Base-by-base conservation (phyloP, 2,329 filamentous ascomycete species). In the Penicillium sp. region DNA sequence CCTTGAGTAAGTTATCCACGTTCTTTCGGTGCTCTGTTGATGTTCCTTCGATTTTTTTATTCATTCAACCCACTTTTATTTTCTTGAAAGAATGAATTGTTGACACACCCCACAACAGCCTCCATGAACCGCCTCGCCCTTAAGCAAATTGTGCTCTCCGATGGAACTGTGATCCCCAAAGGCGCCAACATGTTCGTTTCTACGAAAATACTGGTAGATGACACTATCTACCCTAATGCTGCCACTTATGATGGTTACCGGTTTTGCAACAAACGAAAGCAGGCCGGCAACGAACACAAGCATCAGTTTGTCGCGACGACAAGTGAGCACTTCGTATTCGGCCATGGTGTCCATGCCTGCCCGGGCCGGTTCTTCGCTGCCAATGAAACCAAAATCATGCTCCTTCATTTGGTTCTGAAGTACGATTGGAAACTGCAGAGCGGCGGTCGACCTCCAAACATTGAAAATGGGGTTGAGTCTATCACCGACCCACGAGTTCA, bases 351-450 rank as follows among this genome's bases (percentile, higher is more conserved):
- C 29, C 68, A 73, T 42, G 68, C 73, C 15, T 75, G 83, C 47
- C 80, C 82, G 0, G 83, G 83, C 0, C 76, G 83, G 0, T 85
- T 85, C 72, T 84, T 85, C 57, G 82, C 82, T 0, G 77, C 81
- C 0, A 77, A 83, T 56, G 82, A 84, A 66, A 71, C 83, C 15
- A 86, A 86, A 67, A 81, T 85, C 66, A 73, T 84, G 15, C 64
- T 84, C 35, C 74, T 80, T 1, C 77, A 83, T 53, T 65, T 85
- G 21, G 62, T 84, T 1, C 67, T 80, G 36, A 81, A 83, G 58
- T 85, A 83, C 63, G 82, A 85, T 27, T 70, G 83, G 56, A 78
- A 79, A 61, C 62, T 75, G 19, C 61, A 82, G 6, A 66, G 68
- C 0, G 57, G 73, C 9, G 68, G 72, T 2, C 61, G 68, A 10